Conservation (phyloP, 2,329 filamentous ascomycete species). For the Clarireedia monteithiana region DNA sequence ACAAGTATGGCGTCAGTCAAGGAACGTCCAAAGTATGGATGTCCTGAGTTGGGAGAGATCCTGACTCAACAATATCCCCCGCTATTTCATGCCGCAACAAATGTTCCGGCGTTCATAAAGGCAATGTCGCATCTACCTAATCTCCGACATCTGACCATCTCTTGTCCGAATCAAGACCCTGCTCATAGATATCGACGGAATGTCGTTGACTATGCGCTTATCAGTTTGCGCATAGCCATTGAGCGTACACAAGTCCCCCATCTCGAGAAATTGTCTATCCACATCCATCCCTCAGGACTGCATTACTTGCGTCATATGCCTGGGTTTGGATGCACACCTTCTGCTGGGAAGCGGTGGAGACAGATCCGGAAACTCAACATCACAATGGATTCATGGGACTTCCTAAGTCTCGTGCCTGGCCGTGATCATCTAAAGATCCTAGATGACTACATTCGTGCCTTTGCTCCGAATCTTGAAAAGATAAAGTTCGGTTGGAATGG, state of each 20-base stretch:
- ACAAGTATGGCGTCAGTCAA: constrained; percentile 54
- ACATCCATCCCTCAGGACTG: constrained; percentile 68
- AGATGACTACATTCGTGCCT: constrained; percentile 69
- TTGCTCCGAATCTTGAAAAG: constrained; percentile 58
- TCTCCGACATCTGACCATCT: constrained; percentile 66
- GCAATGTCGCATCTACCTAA: constrained; percentile 62
- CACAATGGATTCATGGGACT: constrained; percentile 64
- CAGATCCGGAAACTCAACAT: constrained; percentile 71
- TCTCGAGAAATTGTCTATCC: constrained; percentile 64
- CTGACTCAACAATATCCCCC: constrained; percentile 83
- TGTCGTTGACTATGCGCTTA: constrained; percentile 81
- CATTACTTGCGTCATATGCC: constrained; percentile 68
- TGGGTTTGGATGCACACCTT: constrained; percentile 68
- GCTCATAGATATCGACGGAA: constrained; percentile 65
- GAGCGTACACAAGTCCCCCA: constrained; percentile 62
- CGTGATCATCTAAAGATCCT: constrained; percentile 70
- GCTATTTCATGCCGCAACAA: constrained; percentile 82
- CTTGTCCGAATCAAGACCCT: constrained; percentile 64
- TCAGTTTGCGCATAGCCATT: constrained; percentile 75
- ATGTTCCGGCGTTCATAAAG: constrained; percentile 75
- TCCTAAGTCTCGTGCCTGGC: constrained; percentile 49
- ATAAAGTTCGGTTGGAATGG: constrained; percentile 74
- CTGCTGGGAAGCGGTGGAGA: constrained; percentile 64
- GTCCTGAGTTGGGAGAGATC: constrained; percentile 69
- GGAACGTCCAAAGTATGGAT: constrained; percentile 68